Percentiles rank a stretch among this genome's conserved stretches.
These are phyloP conservation scores for Isochrysis galbana DNA, from an alignment of 78 protist genomes.

Conservation along the genomic window DNA sequence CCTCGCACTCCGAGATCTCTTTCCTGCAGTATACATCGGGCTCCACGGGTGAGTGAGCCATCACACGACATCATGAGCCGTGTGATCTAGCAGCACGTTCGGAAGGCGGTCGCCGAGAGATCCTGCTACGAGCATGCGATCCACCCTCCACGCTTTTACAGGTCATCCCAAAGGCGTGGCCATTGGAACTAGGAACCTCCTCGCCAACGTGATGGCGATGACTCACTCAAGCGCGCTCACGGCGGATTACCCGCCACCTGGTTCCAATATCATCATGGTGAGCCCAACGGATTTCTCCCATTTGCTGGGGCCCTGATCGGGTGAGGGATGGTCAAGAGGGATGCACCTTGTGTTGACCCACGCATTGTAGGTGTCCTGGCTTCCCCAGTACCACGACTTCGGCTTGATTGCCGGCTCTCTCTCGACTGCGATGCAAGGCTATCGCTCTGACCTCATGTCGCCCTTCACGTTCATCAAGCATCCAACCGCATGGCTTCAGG, in stretches of 20 bases:
- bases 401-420: neutral
- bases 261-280: neutral
- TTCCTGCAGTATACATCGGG: neutral
- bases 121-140: no score
- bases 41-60: no score
- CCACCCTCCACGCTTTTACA: no score
- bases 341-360: neutral
- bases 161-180: neutral
- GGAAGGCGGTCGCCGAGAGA: no score
- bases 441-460: neutral
- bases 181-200: neutral
- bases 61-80: no score
- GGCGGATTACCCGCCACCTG: neutral
- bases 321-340: no score
- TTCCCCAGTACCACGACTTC: slow-evolving; percentile 26
- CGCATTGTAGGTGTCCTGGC: neutral
- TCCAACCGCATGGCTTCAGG: neutral
- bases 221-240: neutral
- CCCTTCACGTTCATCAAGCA: neutral
- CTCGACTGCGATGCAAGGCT: neutral
- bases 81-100: no score
- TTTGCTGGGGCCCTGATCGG: no score
- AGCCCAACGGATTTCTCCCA: no score
- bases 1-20: neutral
- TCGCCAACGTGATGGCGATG: neutral